Percentiles rank a stretch among this genome's conserved stretches.
Conservation (phyloP, 805 yeast genomes). For the Allodekkera sacchari region DNA sequence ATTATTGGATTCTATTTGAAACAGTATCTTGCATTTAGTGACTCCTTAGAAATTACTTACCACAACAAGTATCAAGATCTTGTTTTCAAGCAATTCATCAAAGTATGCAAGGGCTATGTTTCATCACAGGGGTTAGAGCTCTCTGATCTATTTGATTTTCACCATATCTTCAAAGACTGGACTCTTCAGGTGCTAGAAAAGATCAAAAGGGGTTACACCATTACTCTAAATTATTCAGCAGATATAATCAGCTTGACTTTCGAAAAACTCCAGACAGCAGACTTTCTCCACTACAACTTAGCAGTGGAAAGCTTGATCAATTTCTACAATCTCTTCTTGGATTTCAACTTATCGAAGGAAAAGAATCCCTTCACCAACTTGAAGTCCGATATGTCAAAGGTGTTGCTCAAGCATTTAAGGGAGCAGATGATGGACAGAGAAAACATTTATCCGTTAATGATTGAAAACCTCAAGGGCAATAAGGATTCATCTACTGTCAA, state of each 20-base stretch:
- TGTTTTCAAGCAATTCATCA: conserved; percentile 11
- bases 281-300: too few species aligned
- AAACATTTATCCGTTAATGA: conserved; percentile 19
- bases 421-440: conserved; percentile 14
- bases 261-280: conserved; percentile 10
- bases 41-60: conserved; percentile 7
- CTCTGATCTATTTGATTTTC: conserved; percentile 14
- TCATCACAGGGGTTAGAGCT: conserved; percentile 3
- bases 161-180: conserved; percentile 18
- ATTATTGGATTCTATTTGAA: conserved; percentile 6
- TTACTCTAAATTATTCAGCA: conserved; percentile 4
- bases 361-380: conserved; percentile 10
- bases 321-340: conserved; percentile 17
- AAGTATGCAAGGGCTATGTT: conserved; percentile 7
- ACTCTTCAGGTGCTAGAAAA: conserved; percentile 8
- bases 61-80: conserved; percentile 7
- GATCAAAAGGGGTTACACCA: conserved; percentile 8
- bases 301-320: conserved; percentile 13
- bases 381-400: conserved; percentile 13
- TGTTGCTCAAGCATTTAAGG: conserved; percentile 13
- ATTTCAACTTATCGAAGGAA: conserved; percentile 5
- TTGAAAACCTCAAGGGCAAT: conserved; percentile 12
- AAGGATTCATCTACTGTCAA: conserved; percentile 2
- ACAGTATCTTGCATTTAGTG: conserved; percentile 11
- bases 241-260: conserved; percentile 5